Percentiles rank a stretch among this genome's conserved stretches.
Conservation (phyloP, 2,329 filamentous ascomycete species). For the Fusarium proliferatum region DNA sequence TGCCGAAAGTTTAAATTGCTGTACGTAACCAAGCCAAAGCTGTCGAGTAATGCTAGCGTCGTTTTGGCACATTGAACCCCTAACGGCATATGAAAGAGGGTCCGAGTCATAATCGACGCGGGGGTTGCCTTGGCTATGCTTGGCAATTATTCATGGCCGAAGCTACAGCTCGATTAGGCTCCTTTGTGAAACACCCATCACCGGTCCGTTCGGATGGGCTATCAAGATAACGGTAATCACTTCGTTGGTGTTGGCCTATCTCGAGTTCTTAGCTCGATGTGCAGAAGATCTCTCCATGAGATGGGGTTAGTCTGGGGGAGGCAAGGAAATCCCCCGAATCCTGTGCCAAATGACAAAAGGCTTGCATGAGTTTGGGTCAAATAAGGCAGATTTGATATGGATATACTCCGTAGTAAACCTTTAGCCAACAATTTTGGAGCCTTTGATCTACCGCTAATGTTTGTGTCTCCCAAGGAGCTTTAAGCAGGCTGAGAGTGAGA, state of each 20-base stretch:
- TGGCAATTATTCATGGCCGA: not conserved
- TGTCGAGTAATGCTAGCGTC: constrained; percentile 9
- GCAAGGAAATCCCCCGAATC: not conserved
- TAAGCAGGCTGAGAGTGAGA: not conserved
- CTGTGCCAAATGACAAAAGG: not conserved
- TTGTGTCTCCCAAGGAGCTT: not conserved
- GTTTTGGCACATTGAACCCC: not conserved
- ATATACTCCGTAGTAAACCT: not conserved
- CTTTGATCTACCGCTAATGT: too few relatives aligned
- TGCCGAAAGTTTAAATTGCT: not conserved
- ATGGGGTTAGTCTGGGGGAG: not conserved
- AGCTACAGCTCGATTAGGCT: not conserved
- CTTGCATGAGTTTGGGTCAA: not conserved
- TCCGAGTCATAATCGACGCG: not conserved
- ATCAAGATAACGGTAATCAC: not conserved
- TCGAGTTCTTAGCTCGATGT: not conserved
- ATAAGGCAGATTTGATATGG: not conserved
- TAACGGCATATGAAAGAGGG: not conserved
- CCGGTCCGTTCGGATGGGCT: not conserved
- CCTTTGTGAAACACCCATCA: not conserved
- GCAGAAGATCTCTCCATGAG: not conserved
- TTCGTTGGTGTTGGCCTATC: not conserved
- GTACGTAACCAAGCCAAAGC: not conserved
- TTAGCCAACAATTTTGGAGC: too few relatives aligned
- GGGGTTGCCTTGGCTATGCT: not conserved